These are phyloP conservation scores for Paecilomyces dactylethromorphus DNA, from an alignment of 2,329 filamentous ascomycete species.

Conservation along the genomic window DNA sequence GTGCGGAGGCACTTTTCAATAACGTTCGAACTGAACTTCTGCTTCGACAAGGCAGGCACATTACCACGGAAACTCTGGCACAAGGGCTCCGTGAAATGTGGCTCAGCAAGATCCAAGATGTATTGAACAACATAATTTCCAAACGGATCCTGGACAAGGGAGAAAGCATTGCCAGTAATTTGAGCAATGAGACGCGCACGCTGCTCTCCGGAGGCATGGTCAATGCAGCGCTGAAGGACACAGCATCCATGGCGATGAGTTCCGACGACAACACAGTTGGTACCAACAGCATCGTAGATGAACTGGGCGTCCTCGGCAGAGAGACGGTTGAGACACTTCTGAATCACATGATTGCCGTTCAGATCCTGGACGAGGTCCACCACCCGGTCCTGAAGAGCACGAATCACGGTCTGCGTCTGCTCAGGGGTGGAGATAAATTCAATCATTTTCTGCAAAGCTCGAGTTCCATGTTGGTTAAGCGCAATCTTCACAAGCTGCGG, in stretches of 20 bases:
- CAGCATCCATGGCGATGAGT: constrained; percentile 98
- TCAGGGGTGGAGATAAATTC: constrained; percentile 83
- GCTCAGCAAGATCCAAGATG: constrained; percentile 88
- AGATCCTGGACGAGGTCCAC: constrained; percentile 94
- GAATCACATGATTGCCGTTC: constrained; percentile 98
- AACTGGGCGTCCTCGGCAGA: constrained; percentile 80
- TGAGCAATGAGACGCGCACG: constrained; percentile 78
- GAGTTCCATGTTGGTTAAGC: constrained; percentile 92
- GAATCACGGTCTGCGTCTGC: constrained; percentile 82
- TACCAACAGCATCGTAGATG: constrained; percentile 91
- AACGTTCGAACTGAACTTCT: constrained; percentile 99
- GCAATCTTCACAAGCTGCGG: constrained; percentile 87
- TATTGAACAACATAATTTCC: constrained; percentile 99
- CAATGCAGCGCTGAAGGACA: constrained; percentile 95
- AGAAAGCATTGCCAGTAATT: constrained; percentile 83
- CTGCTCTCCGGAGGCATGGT: constrained; percentile 86
- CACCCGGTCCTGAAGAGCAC: constrained; percentile 73
- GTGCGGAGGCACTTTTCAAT: constrained; percentile 95
- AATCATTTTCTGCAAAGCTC: constrained; percentile 98
- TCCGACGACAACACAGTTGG: constrained; percentile 80
- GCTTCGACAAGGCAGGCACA: constrained; percentile 69
- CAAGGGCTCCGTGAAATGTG: constrained; percentile 79
- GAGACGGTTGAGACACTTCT: constrained; percentile 97
- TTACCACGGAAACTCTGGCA: constrained; percentile 72
- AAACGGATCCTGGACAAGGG: constrained; percentile 91